phyloP scores from a whole-genome alignment of 2,329 filamentous ascomycete species.

The Microascus cirrosus region DNA sequence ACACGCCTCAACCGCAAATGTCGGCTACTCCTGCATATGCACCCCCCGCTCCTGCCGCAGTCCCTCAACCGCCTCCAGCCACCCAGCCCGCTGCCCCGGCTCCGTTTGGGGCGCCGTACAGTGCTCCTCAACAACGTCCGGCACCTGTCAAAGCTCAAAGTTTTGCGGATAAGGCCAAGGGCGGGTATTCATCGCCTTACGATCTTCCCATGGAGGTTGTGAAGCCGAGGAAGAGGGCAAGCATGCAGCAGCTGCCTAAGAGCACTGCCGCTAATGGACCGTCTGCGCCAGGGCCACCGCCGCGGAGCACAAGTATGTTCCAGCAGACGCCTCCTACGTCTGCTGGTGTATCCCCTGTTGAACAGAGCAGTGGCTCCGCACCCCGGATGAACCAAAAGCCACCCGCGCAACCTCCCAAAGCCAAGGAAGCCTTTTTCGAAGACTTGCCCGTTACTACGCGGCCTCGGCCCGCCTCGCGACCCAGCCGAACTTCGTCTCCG shows the following conservation, averaged over 20 bases:
- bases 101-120: conserved; percentile 19
- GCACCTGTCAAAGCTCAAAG: conserved; percentile 57
- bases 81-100: conserved; percentile 14
- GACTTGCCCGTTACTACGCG: conserved; percentile 56
- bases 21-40: conserved; percentile 4
- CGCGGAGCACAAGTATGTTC: conserved; percentile 51
- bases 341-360: neutral
- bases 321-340: conserved; percentile 14
- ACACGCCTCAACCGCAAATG: conserved; percentile 3
- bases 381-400: conserved; percentile 19
- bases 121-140: conserved; percentile 25
- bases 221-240: conserved; percentile 51
- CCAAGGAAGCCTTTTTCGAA: conserved; percentile 60
- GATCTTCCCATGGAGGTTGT: conserved; percentile 81
- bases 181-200: conserved; percentile 87
- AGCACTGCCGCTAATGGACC: conserved; percentile 25
- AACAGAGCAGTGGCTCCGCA: conserved; percentile 13
- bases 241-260: conserved; percentile 42
- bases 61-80: conserved; percentile 8
- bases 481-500: conserved; percentile 21
- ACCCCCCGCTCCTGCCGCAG: conserved; percentile 8
- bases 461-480: conserved; percentile 49
- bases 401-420: conserved; percentile 20
- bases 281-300: conserved; percentile 35
- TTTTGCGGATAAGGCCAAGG: conserved; percentile 83